These are phyloP conservation scores for Lactuca sativa DNA, from an alignment of 129 eudicot genomes.

Conservation along the genomic window DNA sequence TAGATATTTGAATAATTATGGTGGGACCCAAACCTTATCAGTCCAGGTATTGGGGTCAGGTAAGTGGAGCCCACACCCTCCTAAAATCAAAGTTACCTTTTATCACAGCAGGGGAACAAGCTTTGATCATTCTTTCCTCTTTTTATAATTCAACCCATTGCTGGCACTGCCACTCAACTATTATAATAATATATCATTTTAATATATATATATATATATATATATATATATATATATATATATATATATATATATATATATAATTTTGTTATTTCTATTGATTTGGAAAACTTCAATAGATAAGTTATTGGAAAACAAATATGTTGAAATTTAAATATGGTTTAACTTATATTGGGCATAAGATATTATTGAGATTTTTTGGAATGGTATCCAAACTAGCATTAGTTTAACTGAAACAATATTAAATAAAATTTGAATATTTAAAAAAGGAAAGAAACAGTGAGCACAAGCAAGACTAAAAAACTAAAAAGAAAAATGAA, in stretches of 20 bases:
- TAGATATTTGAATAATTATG: constrained; percentile 23
- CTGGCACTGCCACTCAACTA: constrained; percentile 41
- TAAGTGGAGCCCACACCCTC: constrained; percentile 56
- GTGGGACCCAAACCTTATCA: constrained; percentile 81
- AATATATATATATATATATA: constrained; percentile 1
- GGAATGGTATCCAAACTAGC: neutral
- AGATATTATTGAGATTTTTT: neutral
- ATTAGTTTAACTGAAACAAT: too few species aligned
- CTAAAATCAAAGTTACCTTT: constrained; percentile 49
- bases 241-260: neutral
- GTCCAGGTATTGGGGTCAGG: constrained; percentile 91
- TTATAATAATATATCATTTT: constrained; percentile 6
- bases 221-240: constrained; percentile 7
- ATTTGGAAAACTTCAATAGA: too few species aligned
- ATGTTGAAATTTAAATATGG: too few species aligned
- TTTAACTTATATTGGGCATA: too few species aligned
- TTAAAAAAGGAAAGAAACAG: neutral
- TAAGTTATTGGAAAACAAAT: neutral
- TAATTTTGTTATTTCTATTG: neutral
- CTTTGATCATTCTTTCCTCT: constrained; percentile 63
- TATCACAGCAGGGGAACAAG: constrained; percentile 66
- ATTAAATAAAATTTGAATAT: neutral
- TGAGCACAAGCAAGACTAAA: neutral
- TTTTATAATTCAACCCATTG: constrained; percentile 33
- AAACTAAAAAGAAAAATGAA: constrained; percentile 25